Evolutionary conservation across 2,329 filamentous ascomycete genomes (phyloP).

Genomic region (Lasiodiplodia gonubiensis): DNA sequence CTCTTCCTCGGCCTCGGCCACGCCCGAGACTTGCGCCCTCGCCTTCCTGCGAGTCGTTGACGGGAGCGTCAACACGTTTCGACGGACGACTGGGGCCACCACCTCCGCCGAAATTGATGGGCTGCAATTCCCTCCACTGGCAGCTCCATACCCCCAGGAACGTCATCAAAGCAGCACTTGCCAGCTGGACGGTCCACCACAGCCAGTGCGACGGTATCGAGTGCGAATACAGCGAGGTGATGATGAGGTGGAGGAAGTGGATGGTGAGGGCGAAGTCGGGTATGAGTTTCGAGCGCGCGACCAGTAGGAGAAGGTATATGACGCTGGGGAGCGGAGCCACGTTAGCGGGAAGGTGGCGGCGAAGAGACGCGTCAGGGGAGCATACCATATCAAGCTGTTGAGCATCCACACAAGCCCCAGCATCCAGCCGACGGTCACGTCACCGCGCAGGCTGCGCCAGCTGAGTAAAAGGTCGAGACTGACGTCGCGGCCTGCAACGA

Average conservation of each 20-base stretch:
- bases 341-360: background rate
- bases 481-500: constrained; percentile 68
- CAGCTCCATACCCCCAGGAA: constrained; percentile 87
- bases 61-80: constrained; percentile 33
- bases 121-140: constrained; percentile 84
- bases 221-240: constrained; percentile 79
- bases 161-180: constrained; percentile 67
- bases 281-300: constrained; percentile 90
- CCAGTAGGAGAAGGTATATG: constrained; percentile 79
- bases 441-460: constrained; percentile 68
- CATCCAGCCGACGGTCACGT: constrained; percentile 74
- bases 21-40: constrained; percentile 48
- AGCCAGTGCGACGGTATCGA: constrained; percentile 76
- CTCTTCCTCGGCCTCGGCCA: constrained; percentile 50
- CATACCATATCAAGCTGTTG: constrained; percentile 68
- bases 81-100: constrained; percentile 33
- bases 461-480: constrained; percentile 64
- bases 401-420: constrained; percentile 71
- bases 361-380: constrained; percentile 29
- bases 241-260: constrained; percentile 79
- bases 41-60: constrained; percentile 35
- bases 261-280: constrained; percentile 93
- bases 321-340: constrained; percentile 60
- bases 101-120: constrained; percentile 81
- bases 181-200: constrained; percentile 80